Evolutionary conservation across 2,329 filamentous ascomycete genomes (phyloP), one percentile per base, ranked within the genome.

Genomic region (Plectosphaerella cucumerina): DNA sequence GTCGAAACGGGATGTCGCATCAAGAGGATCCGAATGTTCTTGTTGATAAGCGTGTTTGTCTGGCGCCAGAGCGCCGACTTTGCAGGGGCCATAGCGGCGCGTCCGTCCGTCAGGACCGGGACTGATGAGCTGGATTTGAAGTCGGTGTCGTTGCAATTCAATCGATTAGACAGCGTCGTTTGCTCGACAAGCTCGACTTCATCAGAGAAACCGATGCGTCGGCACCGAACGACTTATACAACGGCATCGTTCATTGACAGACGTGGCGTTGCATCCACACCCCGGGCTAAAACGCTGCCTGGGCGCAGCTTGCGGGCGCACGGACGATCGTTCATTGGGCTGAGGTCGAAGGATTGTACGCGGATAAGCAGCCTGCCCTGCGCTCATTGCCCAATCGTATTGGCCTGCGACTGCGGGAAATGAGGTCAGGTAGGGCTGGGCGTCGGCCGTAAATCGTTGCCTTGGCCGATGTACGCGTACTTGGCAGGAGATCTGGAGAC

Each of bases 1-100:
- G 81, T 81, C 18, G 78, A 70, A 4, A 74, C 51, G 20, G 68
- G 59, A 63, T 84, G 82, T 6, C 83, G 79, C 26, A 84, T 59
- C 15, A 82, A 71, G 57, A 84, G 39, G n/a, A 42, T 81, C 50
- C 78, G 75, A 49, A 84, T 69, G 60, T 86, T 86, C 65, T 87
- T 87, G 59, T 68, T 68, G 61, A 77, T 80, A 53, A 87, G 69
- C 46, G 82, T 85, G 73, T 76, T 75, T 48, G 78, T 77, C 65
- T 86, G 84, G 55, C 75, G 73, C 17, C 37, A 15, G 14, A 48
- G 33, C 39, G 39, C 39, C 17, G 17, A 42, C 12, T 42, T 42
- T 6, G n/a, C 18, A 18, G 8, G n/a, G n/a, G 39, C n/a, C 39
- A 42, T 42, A 2, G 6, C 20, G 39, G 18, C 11, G n/a, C n/a